Evolutionary conservation across 306 rosid genomes (phyloP).

Genomic region (Trichosanthes cucumerina): DNA sequence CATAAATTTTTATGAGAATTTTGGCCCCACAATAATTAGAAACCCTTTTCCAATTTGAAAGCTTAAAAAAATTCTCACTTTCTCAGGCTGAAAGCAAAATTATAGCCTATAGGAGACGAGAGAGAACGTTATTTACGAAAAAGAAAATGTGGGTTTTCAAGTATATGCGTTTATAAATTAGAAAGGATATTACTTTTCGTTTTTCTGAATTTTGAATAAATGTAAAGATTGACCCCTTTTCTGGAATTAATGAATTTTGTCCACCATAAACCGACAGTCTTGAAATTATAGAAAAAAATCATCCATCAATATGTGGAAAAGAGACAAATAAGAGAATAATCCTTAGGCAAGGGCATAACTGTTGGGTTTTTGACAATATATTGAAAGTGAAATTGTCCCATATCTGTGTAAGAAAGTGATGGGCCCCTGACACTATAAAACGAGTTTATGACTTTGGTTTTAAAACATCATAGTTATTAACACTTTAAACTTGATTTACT

Average conservation of each 20-base stretch:
- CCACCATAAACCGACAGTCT: neutral
- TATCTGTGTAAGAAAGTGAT: too few relatives aligned
- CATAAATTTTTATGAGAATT: neutral
- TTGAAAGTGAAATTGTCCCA: too few relatives aligned
- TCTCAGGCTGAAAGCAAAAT: neutral
- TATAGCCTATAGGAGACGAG: neutral
- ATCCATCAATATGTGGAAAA: neutral
- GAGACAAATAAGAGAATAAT: neutral
- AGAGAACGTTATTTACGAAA: neutral
- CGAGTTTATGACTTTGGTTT: too few relatives aligned
- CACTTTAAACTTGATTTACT: too few relatives aligned
- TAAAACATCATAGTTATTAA: too few relatives aligned
- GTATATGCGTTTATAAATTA: neutral
- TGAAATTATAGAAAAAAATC: neutral
- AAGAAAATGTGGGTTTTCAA: neutral
- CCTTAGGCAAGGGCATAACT: neutral
- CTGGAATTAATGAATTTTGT: neutral
- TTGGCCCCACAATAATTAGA: neutral
- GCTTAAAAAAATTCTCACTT: neutral
- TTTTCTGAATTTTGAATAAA: neutral
- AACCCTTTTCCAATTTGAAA: neutral
- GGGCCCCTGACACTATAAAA: too few relatives aligned
- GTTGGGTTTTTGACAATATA: too few relatives aligned
- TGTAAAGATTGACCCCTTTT: neutral
- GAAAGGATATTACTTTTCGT: neutral